Percentiles rank a stretch among this genome's conserved stretches.
Evolutionary conservation across 2,329 filamentous ascomycete genomes (phyloP).

Genomic region (Macrophomina tecta): DNA sequence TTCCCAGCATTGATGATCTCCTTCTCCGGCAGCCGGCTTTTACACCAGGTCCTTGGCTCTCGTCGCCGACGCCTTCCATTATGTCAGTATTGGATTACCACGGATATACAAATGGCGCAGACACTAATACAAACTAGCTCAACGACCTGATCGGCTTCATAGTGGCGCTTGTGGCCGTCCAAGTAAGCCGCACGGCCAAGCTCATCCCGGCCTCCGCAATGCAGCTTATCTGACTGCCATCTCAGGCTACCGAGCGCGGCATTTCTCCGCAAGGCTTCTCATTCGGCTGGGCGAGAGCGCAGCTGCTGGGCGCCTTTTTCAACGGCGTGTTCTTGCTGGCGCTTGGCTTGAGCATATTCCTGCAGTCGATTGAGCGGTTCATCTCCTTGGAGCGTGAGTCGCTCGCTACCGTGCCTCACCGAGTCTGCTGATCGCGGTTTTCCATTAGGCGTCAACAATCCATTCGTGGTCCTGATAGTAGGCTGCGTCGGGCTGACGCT

Average conservation of each 20-base stretch:
- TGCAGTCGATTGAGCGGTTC: constrained; percentile 77
- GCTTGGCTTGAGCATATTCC: constrained; percentile 72
- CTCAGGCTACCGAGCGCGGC: constrained; percentile 53
- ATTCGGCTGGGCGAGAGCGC: constrained; percentile 78
- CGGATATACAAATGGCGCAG: no score
- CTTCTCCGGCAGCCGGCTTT: constrained; percentile 61
- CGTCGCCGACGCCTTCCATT: constrained; percentile 80
- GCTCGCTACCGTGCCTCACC: no score
- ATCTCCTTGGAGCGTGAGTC: constrained; percentile 60
- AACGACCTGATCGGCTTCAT: constrained; percentile 74
- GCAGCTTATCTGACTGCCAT: constrained; percentile 1
- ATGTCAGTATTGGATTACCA: constrained; percentile 55
- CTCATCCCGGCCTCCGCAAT: constrained; percentile 3
- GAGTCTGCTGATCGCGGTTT: background rate
- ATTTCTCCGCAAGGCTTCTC: constrained; percentile 65
- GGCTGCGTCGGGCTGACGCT: constrained; percentile 70
- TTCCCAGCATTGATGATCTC: constrained; percentile 25
- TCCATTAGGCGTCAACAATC: constrained; percentile 64
- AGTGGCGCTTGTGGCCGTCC: constrained; percentile 68
- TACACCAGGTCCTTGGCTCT: constrained; percentile 74
- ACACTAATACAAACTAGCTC: constrained; percentile 54
- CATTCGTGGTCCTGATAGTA: constrained; percentile 70
- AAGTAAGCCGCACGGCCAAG: constrained; percentile 52
- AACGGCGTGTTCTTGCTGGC: constrained; percentile 78
- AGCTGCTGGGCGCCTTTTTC: constrained; percentile 79